Evolutionary conservation across 2,329 filamentous ascomycete species (phyloP).

Genomic region (Cladosporium cucumerinum): DNA sequence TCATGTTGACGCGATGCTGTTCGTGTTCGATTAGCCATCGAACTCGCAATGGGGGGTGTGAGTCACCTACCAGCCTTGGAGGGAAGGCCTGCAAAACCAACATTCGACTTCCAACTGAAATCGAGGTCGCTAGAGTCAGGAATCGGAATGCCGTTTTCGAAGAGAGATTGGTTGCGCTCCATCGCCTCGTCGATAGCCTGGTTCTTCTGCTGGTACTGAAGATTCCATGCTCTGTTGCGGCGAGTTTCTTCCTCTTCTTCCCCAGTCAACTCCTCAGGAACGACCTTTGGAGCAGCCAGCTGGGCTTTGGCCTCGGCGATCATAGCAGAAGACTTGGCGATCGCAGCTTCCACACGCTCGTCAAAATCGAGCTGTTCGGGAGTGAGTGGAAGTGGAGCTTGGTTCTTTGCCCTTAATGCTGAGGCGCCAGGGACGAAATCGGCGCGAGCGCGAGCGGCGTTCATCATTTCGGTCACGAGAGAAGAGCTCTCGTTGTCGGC

Average conservation of each 20-base stretch:
- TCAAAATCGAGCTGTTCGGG: constrained; percentile 13
- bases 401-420: background rate
- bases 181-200: background rate
- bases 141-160: background rate
- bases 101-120: constrained; percentile 1
- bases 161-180: constrained; percentile 11
- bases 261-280: constrained; percentile 15
- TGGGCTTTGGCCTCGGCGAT: constrained; percentile 17
- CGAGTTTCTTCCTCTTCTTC: constrained; percentile 18
- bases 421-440: background rate
- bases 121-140: background rate
- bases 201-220: constrained; percentile 4
- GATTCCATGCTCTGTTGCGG: constrained; percentile 15
- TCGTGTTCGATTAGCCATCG: background rate
- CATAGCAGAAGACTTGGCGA: constrained; percentile 16
- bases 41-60: background rate
- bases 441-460: background rate
- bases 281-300: constrained; percentile 12
- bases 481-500: background rate
- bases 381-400: background rate
- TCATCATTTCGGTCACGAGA: background rate
- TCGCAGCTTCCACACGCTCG: constrained; percentile 19
- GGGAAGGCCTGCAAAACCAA: background rate
- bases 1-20: background rate
- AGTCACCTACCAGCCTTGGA: background rate